These are phyloP conservation scores for Voacanga thouarsii DNA, from an alignment of 257 asterid genomes.

Conservation along the genomic window DNA sequence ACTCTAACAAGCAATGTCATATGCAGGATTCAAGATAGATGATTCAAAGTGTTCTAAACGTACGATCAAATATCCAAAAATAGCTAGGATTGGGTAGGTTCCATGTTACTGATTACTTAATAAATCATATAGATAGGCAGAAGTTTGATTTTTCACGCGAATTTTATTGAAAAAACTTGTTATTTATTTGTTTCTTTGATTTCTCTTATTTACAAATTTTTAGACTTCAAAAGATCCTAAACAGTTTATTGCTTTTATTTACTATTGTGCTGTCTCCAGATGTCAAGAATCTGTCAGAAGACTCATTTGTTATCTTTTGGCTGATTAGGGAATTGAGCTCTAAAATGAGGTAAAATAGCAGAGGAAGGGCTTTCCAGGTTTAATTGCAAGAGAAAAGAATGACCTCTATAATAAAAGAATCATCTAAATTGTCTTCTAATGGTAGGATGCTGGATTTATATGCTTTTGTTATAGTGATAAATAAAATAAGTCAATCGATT, in stretches of 20 bases:
- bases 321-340: background rate
- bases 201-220: background rate
- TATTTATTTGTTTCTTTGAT: background rate
- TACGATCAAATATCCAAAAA: too few species aligned
- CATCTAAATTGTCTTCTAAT: background rate
- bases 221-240: background rate
- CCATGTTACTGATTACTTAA: background rate
- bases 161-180: too few species aligned
- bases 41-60: too few species aligned
- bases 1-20: too few species aligned
- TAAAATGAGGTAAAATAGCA: background rate
- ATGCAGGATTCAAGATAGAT: too few species aligned
- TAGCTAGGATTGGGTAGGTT: background rate
- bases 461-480: background rate
- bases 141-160: background rate
- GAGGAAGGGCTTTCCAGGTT: background rate
- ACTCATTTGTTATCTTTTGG: too few species aligned
- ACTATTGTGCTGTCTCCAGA: background rate
- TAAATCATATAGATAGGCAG: background rate
- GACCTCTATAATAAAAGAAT: background rate
- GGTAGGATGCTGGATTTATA: background rate
- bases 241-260: background rate
- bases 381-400: background rate
- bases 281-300: background rate
- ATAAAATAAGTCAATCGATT: too few species aligned